phyloP scores from a whole-genome alignment of 495 filamentous ascomycete species.

The Aspergillus leporis region DNA sequence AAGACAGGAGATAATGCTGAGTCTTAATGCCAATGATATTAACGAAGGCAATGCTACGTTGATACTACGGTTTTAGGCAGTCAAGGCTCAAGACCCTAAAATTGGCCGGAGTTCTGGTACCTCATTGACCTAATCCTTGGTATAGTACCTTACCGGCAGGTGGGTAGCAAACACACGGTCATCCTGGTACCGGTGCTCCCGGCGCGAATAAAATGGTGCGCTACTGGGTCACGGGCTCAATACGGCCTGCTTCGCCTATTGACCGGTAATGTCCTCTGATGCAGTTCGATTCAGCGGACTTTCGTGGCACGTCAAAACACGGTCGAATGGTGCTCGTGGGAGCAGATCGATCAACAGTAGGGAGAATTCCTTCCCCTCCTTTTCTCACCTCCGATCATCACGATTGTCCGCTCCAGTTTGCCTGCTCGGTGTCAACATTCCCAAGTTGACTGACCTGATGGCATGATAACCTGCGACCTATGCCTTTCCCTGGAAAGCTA shows the following conservation, averaged over 20 bases:
- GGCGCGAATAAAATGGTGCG: constrained; percentile 16
- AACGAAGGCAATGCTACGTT: background rate
- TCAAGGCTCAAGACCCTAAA: background rate
- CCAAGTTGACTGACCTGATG: constrained; percentile 10
- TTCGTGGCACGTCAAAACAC: constrained; percentile 19
- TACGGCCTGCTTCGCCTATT: constrained; percentile 8
- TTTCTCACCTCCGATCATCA: constrained; percentile 21
- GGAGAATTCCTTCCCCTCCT: constrained; percentile 8
- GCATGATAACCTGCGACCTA: constrained; percentile 6
- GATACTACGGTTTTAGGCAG: background rate
- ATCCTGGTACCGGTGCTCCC: constrained; percentile 16
- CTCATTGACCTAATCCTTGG: background rate
- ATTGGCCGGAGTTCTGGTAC: background rate
- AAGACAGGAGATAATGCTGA: background rate
- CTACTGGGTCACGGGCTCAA: constrained; percentile 19
- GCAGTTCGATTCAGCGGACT: constrained; percentile 1
- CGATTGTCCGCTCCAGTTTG: constrained; percentile 16
- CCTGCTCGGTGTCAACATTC: constrained; percentile 15
- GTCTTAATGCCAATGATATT: constrained; percentile 2
- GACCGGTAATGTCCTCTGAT: constrained; percentile 3
- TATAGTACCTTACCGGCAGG: constrained; percentile 7
- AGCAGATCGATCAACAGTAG: constrained; percentile 8
- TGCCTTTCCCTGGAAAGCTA: background rate
- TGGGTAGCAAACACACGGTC: constrained; percentile 7
- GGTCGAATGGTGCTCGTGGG: constrained; percentile 13